These are phyloP conservation scores for Populus euphratica DNA, from an alignment of 345 rosid genomes.

Conservation along the genomic window DNA sequence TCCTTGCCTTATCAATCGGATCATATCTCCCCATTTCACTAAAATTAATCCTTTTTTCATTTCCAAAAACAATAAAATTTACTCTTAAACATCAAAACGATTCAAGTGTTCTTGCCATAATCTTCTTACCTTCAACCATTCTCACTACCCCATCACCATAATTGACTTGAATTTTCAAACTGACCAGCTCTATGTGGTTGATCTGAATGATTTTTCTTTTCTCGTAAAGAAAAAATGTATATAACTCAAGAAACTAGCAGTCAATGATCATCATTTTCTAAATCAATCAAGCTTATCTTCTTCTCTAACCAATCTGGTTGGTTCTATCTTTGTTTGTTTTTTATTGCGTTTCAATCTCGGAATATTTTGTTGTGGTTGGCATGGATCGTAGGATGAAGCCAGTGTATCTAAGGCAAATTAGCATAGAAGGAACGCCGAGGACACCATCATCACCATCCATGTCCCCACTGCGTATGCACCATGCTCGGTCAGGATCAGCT, in stretches of 20 bases:
- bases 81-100: neutral
- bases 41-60: neutral
- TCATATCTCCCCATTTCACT: conserved; percentile 21
- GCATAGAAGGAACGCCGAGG: conserved; percentile 35
- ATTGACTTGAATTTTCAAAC: neutral
- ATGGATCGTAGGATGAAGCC: conserved; percentile 59
- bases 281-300: neutral
- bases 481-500: conserved; percentile 61
- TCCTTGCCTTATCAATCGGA: conserved; percentile 46
- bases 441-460: conserved; percentile 44
- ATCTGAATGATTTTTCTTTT: neutral
- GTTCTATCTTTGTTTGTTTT: neutral
- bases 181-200: neutral
- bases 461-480: conserved; percentile 45
- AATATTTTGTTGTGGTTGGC: neutral
- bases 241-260: too few species aligned
- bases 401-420: conserved; percentile 39
- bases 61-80: neutral
- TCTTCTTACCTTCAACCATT: neutral
- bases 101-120: neutral
- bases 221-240: too few species aligned
- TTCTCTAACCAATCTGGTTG: conserved; percentile 1
- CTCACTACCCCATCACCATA: neutral
- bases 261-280: neutral
- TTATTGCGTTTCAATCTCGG: too few species aligned